A percentile compares a stretch with the other conserved stretches of the same genome.
phyloP scores from a whole-genome alignment of 257 asterid species.

The Fraxinus americana region DNA sequence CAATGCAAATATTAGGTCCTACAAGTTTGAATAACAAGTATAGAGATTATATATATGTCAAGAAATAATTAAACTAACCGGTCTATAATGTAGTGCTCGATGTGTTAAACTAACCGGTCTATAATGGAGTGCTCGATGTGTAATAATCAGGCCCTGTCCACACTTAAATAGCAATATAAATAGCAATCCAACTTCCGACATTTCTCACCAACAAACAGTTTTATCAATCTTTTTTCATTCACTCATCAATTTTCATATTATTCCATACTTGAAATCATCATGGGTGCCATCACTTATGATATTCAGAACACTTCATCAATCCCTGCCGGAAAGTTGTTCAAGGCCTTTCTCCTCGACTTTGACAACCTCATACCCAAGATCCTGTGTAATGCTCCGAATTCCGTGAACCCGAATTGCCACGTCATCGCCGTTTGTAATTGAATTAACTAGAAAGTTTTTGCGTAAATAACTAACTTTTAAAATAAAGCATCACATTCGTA shows the following conservation, averaged over 20 bases:
- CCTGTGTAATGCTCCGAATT: too few species aligned
- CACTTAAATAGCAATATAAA: neutral
- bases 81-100: slow-evolving; percentile 8
- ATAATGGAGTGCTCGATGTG: slow-evolving; percentile 3
- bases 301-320: slow-evolving; percentile 28
- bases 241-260: neutral
- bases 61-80: neutral
- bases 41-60: neutral
- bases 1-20: neutral
- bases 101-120: neutral
- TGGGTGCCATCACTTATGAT: slow-evolving; percentile 29
- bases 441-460: too few species aligned
- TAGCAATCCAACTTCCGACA: neutral
- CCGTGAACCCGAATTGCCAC: too few species aligned
- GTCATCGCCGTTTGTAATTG: too few species aligned
- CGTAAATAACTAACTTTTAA: too few species aligned
- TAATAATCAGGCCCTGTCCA: neutral
- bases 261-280: slow-evolving; percentile 5
- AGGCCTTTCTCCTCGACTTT: slow-evolving; percentile 34
- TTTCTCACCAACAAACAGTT: neutral
- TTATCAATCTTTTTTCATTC: neutral
- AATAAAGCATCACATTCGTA: too few species aligned
- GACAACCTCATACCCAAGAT: slow-evolving; percentile 39
- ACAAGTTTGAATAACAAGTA: neutral
- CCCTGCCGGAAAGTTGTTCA: slow-evolving; percentile 40